Evolutionary conservation across 768 basidiomycete genomes (phyloP), one percentile per base, ranked within the genome.

Genomic region (Coprinopsis marcescibilis): DNA sequence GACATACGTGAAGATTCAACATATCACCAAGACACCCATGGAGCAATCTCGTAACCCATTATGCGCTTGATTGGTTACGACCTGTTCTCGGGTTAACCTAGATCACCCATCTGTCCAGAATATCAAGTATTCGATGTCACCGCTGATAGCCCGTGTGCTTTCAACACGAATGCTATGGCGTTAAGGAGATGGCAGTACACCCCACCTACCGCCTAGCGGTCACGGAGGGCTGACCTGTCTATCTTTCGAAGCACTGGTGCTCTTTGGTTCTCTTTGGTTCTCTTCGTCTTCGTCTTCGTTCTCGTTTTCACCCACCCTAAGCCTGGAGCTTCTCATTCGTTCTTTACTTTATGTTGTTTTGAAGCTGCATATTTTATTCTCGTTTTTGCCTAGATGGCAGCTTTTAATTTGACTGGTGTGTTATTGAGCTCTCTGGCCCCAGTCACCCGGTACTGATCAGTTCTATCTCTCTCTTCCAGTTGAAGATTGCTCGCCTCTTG

Each of bases 401-500:
- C 63, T 51, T 70, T 70, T 57, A 66, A 69, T 49, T 53, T 75
- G 36, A 66, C 68, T 50, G 66, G 75, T 75, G 26, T 46, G 50
- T 30, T 1, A n/a, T n/a, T 5, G 12, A 37, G 29, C 32, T 12
- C n/a, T 24, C n/a, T 30, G 25, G n/a, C 38, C 2, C 15, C 2
- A 13, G 14, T 24, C 20, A 25, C 25, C 25, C 33, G 11, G 26
- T 20, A 1, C 12, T 39, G 15, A 7, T 32, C 25, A 24, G 17
- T 27, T 34, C 24, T n/a, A 39, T 26, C n/a, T 23, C 46, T 37
- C 35, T 35, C 39, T n/a, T 49, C 20, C 7, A 81, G 80, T 75
- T 56, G 78, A 80, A 55, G 78, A 80, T 55, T 64, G 68, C 57
- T 78, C 78, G 51, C 75, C 78, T 58, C 64, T 78, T 48, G 69